Conservation (phyloP, 441 rosid genomes). For the Aleurites moluccanus region DNA sequence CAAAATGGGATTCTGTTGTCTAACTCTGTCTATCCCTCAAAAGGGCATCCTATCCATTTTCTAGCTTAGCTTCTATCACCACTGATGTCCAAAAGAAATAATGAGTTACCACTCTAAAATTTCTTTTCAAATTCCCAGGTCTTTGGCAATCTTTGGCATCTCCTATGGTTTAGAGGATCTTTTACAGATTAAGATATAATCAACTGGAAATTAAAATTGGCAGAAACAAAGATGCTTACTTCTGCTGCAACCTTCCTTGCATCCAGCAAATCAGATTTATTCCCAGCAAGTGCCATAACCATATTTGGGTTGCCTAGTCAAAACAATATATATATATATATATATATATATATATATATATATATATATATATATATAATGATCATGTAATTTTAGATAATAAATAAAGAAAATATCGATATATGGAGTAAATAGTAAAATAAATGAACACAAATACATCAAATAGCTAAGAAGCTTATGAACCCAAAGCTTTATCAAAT, state of each 20-base stretch:
- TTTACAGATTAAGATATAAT: neutral
- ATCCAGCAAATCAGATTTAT: conserved; percentile 87
- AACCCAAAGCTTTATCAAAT: neutral
- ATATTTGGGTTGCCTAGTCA: conserved; percentile 77
- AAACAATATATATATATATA: too few species aligned
- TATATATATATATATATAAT: too few species aligned
- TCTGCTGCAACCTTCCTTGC: conserved; percentile 75
- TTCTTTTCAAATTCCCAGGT: neutral
- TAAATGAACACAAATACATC: neutral
- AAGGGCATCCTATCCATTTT: neutral
- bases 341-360: too few species aligned
- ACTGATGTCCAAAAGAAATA: neutral
- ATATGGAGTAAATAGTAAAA: neutral
- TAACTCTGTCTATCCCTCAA: neutral
- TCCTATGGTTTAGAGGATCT: neutral
- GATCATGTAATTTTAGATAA: neutral
- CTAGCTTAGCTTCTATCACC: neutral
- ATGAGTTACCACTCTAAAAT: neutral
- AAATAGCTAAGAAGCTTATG: neutral
- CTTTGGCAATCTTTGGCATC: neutral
- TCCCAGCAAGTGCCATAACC: conserved; percentile 97
- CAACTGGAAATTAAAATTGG: neutral
- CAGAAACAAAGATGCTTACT: conserved; percentile 42
- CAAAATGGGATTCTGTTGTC: neutral
- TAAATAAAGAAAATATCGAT: neutral